Base-by-base conservation (phyloP, 2,329 filamentous ascomycete species). In the Beauveria bassiana region DNA sequence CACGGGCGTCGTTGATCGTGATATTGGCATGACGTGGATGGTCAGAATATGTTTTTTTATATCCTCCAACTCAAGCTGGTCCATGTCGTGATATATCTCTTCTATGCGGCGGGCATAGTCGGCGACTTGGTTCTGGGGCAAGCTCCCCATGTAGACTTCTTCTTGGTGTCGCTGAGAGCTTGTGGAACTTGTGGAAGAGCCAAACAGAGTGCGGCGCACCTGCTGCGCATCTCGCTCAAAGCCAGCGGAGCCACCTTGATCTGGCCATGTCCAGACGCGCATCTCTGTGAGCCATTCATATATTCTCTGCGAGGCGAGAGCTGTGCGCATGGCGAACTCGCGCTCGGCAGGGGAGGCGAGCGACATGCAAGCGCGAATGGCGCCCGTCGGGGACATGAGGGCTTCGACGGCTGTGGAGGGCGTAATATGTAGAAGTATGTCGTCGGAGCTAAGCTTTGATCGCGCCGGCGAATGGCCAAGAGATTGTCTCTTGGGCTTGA, bases 41-140 rank as follows among this genome's bases (percentile, higher is more conserved):
- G 88, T 86, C 65, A 97, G 78, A 66, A 97, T 89, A 70, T 93
- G 90, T 50, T 83, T 85, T 77, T 99, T 98, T 71, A 99, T 86
- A 65, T 96, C 91, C 69, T 98, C 90, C 45, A 96, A 79, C 59
- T 90, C 84, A 57, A 95, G 77, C 45, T 83, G 81, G 61, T 89
- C 84, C 76, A 95, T 78, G 61, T 86, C 86, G 50, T 81, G 78
- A 16, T 79, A 81, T 62, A 98, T 96, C 65, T 89, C 84, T 59
- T 90, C 87, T 14, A 96, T 79, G 45, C 93, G 85, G 61, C 73
- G 76, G 68, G 95, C 89, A 72, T 95, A 93, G 55, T 77, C 76
- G 52, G 81, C 74, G 1, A 96, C 85, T 43, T 89, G 80, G 18
- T 78, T 73, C 2, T 82, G 81, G 0, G 84, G 83, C 42, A 98